Evolutionary conservation across 140 eudicot species (phyloP).

Genomic region (Cichorium intybus): DNA sequence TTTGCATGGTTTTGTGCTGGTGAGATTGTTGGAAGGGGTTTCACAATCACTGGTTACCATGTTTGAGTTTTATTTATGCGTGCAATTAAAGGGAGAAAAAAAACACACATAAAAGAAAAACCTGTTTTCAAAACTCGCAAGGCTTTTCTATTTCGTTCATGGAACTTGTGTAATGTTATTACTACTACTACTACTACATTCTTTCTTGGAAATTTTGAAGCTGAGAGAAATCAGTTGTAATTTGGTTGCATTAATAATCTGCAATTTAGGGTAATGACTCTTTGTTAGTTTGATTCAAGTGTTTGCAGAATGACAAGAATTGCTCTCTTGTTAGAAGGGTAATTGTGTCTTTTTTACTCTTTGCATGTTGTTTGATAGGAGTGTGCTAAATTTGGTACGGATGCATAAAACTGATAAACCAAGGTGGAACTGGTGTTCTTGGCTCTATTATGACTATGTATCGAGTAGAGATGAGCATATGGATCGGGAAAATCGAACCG

Average conservation of each 20-base stretch:
- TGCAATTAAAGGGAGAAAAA: background rate
- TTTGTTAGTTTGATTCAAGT: constrained; percentile 19
- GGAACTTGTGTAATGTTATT: constrained; percentile 24
- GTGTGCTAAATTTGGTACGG: no score
- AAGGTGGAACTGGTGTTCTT: no score
- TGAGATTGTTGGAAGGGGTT: constrained; percentile 72
- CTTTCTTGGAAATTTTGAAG: constrained; percentile 37
- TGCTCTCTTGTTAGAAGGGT: background rate
- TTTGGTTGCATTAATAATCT: constrained; percentile 29
- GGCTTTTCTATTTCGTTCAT: constrained; percentile 23
- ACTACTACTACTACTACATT: constrained; percentile 3
- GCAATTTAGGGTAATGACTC: constrained; percentile 24
- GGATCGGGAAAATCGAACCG: no score
- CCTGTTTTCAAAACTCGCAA: constrained; percentile 12
- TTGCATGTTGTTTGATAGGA: background rate
- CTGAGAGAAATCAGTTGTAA: constrained; percentile 32
- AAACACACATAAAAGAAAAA: constrained; percentile 23
- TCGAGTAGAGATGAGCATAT: no score
- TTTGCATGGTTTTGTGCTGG: constrained; percentile 80
- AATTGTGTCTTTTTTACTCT: background rate
- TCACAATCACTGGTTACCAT: constrained; percentile 68
- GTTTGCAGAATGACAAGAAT: constrained; percentile 22
- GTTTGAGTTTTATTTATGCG: constrained; percentile 24
- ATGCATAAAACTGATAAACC: no score
- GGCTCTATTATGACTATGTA: no score